Base-by-base conservation (phyloP, 192 early-diverging fungal genomes). In the Mortierella hygrophila region DNA sequence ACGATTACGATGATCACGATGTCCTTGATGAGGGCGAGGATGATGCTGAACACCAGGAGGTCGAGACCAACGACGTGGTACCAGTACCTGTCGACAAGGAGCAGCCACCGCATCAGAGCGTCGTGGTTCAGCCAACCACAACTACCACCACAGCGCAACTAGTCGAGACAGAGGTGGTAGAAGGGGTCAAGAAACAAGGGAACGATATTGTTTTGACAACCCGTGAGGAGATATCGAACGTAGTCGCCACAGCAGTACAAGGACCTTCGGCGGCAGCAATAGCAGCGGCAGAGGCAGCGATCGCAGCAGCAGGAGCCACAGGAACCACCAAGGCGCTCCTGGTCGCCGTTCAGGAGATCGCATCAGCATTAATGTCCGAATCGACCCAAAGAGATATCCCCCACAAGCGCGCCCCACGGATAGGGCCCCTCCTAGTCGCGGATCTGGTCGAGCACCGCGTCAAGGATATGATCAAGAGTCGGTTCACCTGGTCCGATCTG, bases 391-490 rank as follows among this genome's bases (percentile, higher is more conserved):
- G 21, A 7, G 37, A 71, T 9, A 71, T 71, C 20, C 41, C 37
- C 35, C 70, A 40, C 20, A 71, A 37, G 35, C 47, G 35, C 29
- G 49, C 74, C 20, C 35, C 37, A 37, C 23, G 54, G 55, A 35
- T 54, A 38, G 32, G 23, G 11, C 52, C 70, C 0, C 63, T 81
- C 44, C 69, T 42, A 1, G 54, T 71, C 16, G 47, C 44, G 37
- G 65, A 81, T 46, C n/a, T 81, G 20, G 74, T 71, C 35, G 72
- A 60, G n/a, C 74, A 49, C 23, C 80, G 80, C 0, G 68, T 71
- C 47, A 35, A 69, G 52, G 68, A 71, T 18, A 70, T 81, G 18
- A 42, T 81, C 38, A 70, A 26, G 20, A 75, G 63, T 20, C 73
- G 69, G 23, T 81, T 70, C 47, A 37, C 23, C 6, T 81, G 80